These are phyloP conservation scores for Wallacemonas sp. DNA, from an alignment of 208 protist genomes.

Conservation along the genomic window DNA sequence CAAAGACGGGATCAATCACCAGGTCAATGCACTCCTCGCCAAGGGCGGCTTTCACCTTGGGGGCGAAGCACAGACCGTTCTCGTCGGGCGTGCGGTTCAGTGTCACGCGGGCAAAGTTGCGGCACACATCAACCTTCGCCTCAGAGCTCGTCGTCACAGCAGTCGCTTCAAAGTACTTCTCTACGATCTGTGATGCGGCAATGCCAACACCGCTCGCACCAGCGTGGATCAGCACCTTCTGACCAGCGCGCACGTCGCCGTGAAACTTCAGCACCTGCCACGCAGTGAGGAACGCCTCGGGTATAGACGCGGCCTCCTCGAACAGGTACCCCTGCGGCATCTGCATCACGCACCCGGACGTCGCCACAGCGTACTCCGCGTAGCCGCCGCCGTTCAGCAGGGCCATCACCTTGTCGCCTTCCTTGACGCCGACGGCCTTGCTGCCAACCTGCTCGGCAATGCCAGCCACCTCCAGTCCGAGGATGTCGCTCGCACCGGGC, in stretches of 20 bases:
- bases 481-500: slow-evolving; percentile 46
- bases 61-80: slow-evolving; percentile 42
- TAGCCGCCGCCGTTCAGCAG: slow-evolving; percentile 92
- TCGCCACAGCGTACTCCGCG: slow-evolving; percentile 82
- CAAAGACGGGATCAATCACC: slow-evolving; percentile 82
- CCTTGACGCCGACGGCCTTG: slow-evolving; percentile 43
- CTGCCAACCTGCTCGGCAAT: slow-evolving; percentile 67
- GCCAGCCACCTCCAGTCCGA: slow-evolving; percentile 90
- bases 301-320: slow-evolving; percentile 83
- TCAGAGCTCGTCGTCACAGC: slow-evolving; percentile 63
- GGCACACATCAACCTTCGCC: slow-evolving; percentile 68
- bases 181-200: slow-evolving; percentile 75
- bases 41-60: slow-evolving; percentile 47
- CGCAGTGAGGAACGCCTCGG: slow-evolving; percentile 93
- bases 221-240: slow-evolving; percentile 87
- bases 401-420: slow-evolving; percentile 85
- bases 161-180: slow-evolving; percentile 76
- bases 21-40: slow-evolving; percentile 52
- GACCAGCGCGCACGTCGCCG: slow-evolving; percentile 47
- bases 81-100: slow-evolving; percentile 54
- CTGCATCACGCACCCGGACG: slow-evolving; percentile 59
- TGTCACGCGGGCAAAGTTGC: slow-evolving; percentile 40
- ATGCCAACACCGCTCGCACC: slow-evolving; percentile 88
- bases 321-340: slow-evolving; percentile 82
- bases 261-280: slow-evolving; percentile 83